Evolutionary conservation across 257 asterid genomes (phyloP), one percentile per base, ranked within the genome.

Genomic region (Anisodus acutangulus): DNA sequence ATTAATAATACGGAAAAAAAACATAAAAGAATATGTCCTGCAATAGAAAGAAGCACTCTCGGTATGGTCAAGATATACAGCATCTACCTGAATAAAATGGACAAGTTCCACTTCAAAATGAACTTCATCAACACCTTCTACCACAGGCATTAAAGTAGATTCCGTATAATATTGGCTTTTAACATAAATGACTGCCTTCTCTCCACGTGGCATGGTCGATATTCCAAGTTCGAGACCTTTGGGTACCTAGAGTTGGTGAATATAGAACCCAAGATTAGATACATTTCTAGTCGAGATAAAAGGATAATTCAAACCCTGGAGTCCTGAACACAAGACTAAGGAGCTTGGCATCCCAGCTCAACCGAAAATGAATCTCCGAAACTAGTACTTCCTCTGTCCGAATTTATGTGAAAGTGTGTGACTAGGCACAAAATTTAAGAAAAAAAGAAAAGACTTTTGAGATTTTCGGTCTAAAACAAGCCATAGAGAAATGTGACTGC

Each of bases 141-240:
- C 51, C 31, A 88, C 83, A 68, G 97, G 94, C 83, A 92, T 83
- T 83, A 93, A 85, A 64, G 91, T 90, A 83, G 93, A 83, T 81
- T 90, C 87, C 81, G 93, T 90, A 79, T 92, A 85, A 88, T 93
- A 89, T 84, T 92, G 92, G 83, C 86, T 88, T 8, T 86, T 85
- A 80, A 94, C 98, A 85, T 92, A 96, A 85, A 96, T 92, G 69
- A 91, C 90, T 39, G 98, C 97, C 87, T 93, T 96, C 86, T 96
- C 98, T 87, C 98, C 96, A 64, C 93, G 90, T 80, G 97, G 84
- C 98, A 94, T 96, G 71, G 95, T 90, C 82, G 97, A 94, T 39
- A 93, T 93, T 85, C 97, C 99, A 95, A 96, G 94, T 93, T 96
- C 99, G 80, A 96, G 98, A 86, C 98, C 99, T 86, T 92, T 88